These are phyloP conservation scores for Circinella umbellata DNA, from an alignment of 371 early-diverging fungal genomes.

Conservation along the genomic window DNA sequence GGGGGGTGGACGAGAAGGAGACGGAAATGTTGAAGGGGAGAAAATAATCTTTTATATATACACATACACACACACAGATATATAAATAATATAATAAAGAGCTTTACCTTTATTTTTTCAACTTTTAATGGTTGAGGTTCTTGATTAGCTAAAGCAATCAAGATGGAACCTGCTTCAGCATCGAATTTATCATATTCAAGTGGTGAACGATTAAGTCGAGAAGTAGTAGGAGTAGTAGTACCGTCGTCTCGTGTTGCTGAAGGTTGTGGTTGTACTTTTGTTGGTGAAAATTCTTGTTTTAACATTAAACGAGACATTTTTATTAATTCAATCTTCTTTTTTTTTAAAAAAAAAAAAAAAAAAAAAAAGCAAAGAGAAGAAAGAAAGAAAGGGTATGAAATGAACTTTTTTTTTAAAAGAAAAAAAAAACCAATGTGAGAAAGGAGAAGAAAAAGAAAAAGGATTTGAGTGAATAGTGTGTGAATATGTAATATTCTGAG, in stretches of 20 bases:
- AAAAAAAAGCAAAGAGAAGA: not conserved
- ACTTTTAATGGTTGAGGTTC: conserved; percentile 13
- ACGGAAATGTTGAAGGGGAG: too few species aligned
- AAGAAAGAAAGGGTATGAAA: not conserved
- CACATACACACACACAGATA: too few species aligned
- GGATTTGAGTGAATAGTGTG: not conserved
- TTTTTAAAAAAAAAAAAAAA: conserved; percentile 10
- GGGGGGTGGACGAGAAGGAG: not conserved
- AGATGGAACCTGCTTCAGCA: conserved; percentile 50
- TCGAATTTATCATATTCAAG: conserved; percentile 43
- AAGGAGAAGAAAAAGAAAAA: not conserved
- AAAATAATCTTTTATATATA: too few species aligned
- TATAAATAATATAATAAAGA: not conserved
- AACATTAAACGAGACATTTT: conserved; percentile 9
- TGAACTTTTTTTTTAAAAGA: not conserved
- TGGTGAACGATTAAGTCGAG: not conserved
- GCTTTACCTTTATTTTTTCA: not conserved
- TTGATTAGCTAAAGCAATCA: conserved; percentile 50
- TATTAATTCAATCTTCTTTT: not conserved
- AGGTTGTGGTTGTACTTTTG: conserved; percentile 46
- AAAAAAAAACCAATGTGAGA: too few species aligned
- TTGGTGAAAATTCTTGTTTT: conserved; percentile 29
- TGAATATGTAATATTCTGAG: not conserved
- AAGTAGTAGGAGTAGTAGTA: not conserved
- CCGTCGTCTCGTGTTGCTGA: conserved; percentile 47